phyloP scores from a whole-genome alignment of 257 asterid species.

The Scutellaria baicalensis region DNA sequence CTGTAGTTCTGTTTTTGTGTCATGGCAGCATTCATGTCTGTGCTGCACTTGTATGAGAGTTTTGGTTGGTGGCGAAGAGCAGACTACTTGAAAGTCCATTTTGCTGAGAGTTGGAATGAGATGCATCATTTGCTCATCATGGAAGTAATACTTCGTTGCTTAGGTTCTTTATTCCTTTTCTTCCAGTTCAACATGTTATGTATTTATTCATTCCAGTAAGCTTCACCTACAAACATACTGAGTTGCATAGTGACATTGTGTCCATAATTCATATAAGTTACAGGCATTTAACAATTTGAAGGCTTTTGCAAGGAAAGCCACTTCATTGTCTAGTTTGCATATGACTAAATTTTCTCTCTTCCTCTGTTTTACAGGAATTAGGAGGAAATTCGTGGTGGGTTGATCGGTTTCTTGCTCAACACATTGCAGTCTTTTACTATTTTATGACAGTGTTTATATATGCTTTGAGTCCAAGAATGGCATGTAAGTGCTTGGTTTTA shows the following conservation, averaged over 20 bases:
- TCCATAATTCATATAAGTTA: neutral
- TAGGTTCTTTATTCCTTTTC: slow-evolving; percentile 6
- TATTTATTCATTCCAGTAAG: neutral
- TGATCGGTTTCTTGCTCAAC: slow-evolving; percentile 91
- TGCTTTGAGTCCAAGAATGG: slow-evolving; percentile 97
- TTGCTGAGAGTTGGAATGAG: slow-evolving; percentile 99
- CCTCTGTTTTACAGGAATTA: slow-evolving; percentile 61
- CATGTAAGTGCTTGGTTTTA: slow-evolving; percentile 56
- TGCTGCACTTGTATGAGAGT: slow-evolving; percentile 91
- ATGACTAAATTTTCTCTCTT: neutral
- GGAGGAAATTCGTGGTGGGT: slow-evolving; percentile 99
- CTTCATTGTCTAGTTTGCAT: neutral
- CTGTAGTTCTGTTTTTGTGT: slow-evolving; percentile 1
- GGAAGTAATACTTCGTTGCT: slow-evolving; percentile 58
- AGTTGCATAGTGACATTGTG: neutral
- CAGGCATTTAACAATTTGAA: neutral
- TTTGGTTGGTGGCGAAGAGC: slow-evolving; percentile 99
- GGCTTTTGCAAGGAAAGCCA: neutral
- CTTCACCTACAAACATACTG: neutral
- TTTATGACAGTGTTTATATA: slow-evolving; percentile 87
- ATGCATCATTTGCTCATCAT: slow-evolving; percentile 99
- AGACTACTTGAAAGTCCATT: slow-evolving; percentile 94
- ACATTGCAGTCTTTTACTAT: slow-evolving; percentile 73
- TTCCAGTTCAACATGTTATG: neutral
- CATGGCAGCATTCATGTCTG: slow-evolving; percentile 89